A percentile compares a stretch with the other conserved stretches of the same genome.
Conservation (phyloP, 2,329 filamentous ascomycete genomes). For the Parascedosporium putredinis region DNA sequence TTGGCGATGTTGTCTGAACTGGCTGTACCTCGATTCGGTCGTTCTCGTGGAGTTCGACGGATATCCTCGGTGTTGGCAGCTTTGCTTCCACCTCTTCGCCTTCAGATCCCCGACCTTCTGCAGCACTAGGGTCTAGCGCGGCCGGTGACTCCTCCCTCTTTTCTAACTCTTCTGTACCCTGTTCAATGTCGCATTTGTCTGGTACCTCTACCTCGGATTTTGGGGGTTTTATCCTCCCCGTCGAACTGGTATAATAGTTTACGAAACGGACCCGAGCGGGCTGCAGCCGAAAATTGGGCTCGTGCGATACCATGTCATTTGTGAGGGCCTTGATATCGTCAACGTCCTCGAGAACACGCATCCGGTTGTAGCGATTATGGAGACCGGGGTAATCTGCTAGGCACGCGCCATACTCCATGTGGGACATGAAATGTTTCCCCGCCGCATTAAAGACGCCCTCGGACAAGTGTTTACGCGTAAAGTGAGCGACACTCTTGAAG, state of each 20-base stretch:
- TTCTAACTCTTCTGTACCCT: background rate
- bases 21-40: slow-evolving; percentile 12
- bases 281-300: slow-evolving; percentile 9
- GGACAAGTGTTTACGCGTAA: slow-evolving; percentile 66
- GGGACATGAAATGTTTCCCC: slow-evolving; percentile 63
- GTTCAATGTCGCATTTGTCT: background rate
- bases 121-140: background rate
- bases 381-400: slow-evolving; percentile 67
- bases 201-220: slow-evolving; percentile 16
- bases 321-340: slow-evolving; percentile 36
- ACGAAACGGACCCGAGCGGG: slow-evolving; percentile 57
- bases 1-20: background rate
- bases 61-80: slow-evolving; percentile 28
- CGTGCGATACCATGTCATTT: slow-evolving; percentile 8
- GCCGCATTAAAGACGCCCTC: slow-evolving; percentile 62
- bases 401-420: slow-evolving; percentile 73
- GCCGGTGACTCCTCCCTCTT: background rate
- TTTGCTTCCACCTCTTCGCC: background rate
- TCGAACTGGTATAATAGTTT: slow-evolving; percentile 86
- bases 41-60: slow-evolving; percentile 32
- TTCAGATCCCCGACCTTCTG: background rate
- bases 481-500: slow-evolving; percentile 59
- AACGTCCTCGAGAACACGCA: slow-evolving; percentile 63
- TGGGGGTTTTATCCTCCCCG: slow-evolving; percentile 52
- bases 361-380: slow-evolving; percentile 55